These are phyloP conservation scores for Penicillium malachiteum DNA, from an alignment of 495 filamentous ascomycete genomes.

Conservation along the genomic window DNA sequence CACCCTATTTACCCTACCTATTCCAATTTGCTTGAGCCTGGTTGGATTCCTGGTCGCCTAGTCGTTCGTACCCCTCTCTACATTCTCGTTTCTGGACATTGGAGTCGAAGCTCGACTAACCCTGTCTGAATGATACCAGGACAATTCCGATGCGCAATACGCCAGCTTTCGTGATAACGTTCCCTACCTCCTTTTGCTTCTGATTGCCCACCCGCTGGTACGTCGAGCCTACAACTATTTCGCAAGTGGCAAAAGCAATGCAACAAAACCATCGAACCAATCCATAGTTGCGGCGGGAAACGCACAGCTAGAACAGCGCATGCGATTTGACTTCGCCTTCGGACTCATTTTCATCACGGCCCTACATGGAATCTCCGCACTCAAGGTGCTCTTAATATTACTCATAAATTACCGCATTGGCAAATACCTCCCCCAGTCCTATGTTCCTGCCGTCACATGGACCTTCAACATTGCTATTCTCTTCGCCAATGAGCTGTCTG, in stretches of 20 bases:
- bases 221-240: constrained; percentile 65
- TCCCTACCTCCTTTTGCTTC: constrained; percentile 68
- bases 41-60: constrained; percentile 94
- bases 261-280: constrained; percentile 13
- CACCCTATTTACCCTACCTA: constrained; percentile 81
- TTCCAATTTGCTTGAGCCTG: constrained; percentile 65
- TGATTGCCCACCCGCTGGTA: constrained; percentile 74
- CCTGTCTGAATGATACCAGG: constrained; percentile 45
- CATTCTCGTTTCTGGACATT: background rate
- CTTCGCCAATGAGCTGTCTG: constrained; percentile 84
- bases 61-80: constrained; percentile 56
- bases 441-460: constrained; percentile 80
- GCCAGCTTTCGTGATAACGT: constrained; percentile 83
- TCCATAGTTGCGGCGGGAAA: constrained; percentile 55
- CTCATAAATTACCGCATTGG: constrained; percentile 79
- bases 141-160: constrained; percentile 90
- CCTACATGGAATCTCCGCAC: constrained; percentile 79
- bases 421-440: constrained; percentile 62
- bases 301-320: constrained; percentile 69
- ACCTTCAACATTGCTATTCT: constrained; percentile 83
- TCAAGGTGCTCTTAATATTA: constrained; percentile 80
- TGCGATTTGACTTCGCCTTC: constrained; percentile 81
- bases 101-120: constrained; percentile 6
- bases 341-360: constrained; percentile 72
- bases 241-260: constrained; percentile 7